These are phyloP conservation scores for Leucocoprinus sp. DNA, from an alignment of 768 basidiomycete genomes.

Conservation along the genomic window DNA sequence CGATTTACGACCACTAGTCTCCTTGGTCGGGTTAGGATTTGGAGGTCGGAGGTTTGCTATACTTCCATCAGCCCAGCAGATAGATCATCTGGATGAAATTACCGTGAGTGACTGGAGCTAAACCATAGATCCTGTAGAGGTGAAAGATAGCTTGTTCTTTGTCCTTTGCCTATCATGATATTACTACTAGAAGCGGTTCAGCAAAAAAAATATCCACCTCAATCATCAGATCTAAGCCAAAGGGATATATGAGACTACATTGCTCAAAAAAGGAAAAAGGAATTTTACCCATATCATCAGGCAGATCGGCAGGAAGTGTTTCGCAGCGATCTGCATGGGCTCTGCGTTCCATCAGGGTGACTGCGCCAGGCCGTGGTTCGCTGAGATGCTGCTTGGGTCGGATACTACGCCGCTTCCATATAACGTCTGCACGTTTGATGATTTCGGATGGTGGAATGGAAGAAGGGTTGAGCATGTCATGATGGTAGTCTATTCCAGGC, in stretches of 20 bases:
- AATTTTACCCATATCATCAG: slow-evolving; percentile 52
- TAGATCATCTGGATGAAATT: slow-evolving; percentile 14
- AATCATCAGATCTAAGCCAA: slow-evolving; percentile 70
- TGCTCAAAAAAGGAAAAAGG: slow-evolving; percentile 8
- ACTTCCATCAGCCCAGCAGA: neutral
- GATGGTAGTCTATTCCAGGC: slow-evolving; percentile 61
- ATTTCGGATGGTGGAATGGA: slow-evolving; percentile 55
- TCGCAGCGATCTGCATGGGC: slow-evolving; percentile 84
- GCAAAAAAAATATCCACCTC: slow-evolving; percentile 31
- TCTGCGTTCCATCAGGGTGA: slow-evolving; percentile 74
- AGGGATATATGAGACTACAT: slow-evolving; percentile 7
- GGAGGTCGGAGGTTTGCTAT: slow-evolving; percentile 38
- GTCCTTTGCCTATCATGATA: slow-evolving; percentile 56
- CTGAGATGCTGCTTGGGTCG: slow-evolving; percentile 89
- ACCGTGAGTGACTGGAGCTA: slow-evolving; percentile 60
- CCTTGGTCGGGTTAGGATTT: slow-evolving; percentile 31
- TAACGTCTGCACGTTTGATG: slow-evolving; percentile 66
- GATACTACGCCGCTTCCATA: slow-evolving; percentile 72
- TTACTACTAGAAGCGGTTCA: neutral
- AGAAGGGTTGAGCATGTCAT: slow-evolving; percentile 63
- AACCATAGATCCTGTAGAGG: slow-evolving; percentile 66
- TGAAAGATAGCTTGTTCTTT: slow-evolving; percentile 93
- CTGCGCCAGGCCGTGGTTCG: slow-evolving; percentile 81
- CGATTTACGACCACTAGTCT: slow-evolving; percentile 37
- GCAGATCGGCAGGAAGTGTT: slow-evolving; percentile 51